Conservation (phyloP, 1,139 yeast species). For the Hanseniaspora gamundiae region DNA sequence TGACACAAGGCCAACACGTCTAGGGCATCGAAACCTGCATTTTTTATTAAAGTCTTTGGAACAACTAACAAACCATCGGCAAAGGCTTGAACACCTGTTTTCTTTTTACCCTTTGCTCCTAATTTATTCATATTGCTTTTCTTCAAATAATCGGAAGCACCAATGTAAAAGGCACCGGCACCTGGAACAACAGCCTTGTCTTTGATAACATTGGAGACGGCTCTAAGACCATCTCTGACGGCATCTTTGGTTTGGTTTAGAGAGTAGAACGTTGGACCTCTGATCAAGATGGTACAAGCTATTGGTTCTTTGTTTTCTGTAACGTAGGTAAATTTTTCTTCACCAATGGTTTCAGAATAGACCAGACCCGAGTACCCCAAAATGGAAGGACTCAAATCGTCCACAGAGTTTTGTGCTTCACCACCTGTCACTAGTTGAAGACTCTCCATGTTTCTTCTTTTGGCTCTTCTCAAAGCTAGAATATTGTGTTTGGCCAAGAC, state of each 20-base stretch:
- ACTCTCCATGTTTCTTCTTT: slow-evolving; percentile 98
- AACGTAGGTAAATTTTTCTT: slow-evolving; percentile 92
- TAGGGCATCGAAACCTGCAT: slow-evolving; percentile 88
- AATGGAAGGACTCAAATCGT: slow-evolving; percentile 74
- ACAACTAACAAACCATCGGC: slow-evolving; percentile 82
- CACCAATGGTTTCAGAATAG: slow-evolving; percentile 88
- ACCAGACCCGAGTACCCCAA: slow-evolving; percentile 88
- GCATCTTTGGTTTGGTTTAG: slow-evolving; percentile 93
- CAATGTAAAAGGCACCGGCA: slow-evolving; percentile 89
- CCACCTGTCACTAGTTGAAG: slow-evolving; percentile 95
- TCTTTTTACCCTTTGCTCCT: slow-evolving; percentile 70
- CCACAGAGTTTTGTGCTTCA: slow-evolving; percentile 95
- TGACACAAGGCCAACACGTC: slow-evolving; percentile 84
- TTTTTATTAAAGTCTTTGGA: slow-evolving; percentile 86
- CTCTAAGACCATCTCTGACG: slow-evolving; percentile 89
- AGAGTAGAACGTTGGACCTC: slow-evolving; percentile 84
- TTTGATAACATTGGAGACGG: slow-evolving; percentile 82
- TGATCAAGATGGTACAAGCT: slow-evolving; percentile 81
- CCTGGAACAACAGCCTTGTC: slow-evolving; percentile 89
- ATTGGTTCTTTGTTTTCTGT: slow-evolving; percentile 89
- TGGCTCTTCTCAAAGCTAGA: slow-evolving; percentile 91
- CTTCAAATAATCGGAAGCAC: slow-evolving; percentile 60
- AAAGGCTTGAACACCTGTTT: slow-evolving; percentile 86
- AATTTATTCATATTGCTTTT: slow-evolving; percentile 34
- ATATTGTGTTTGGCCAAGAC: slow-evolving; percentile 88